Evolutionary conservation across 1,284 basidiomycete genomes (phyloP), one percentile per base, ranked within the genome.

Genomic region (Flammula alnicola): DNA sequence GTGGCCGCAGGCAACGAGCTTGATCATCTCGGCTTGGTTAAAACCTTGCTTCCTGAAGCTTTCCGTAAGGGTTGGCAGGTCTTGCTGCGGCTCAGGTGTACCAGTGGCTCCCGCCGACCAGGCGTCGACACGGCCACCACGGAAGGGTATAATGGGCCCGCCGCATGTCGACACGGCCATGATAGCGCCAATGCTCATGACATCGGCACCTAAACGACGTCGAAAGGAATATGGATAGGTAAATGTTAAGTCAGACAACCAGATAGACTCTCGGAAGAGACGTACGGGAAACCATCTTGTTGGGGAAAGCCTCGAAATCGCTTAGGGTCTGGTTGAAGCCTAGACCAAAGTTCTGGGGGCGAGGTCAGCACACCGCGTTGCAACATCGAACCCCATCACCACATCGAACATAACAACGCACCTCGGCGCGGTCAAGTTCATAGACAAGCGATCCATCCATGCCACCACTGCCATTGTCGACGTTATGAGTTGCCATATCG

Each of bases 1-100:
- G 52, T 74, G 71, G 1, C 71, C 72, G 55, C 71, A 73, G 0
- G 71, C 71, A 19, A 71, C 66, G 16, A 73, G 57, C 6, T 49
- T 55, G 43, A 73, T 73, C 72, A 73, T 73, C 41, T 74, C 71
- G 5, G 59, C 51, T 2, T 56, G 48, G 10, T 51, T 66, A 48
- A 72, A 73, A 0, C 71, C 71, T 55, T 69, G 65, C 4, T 57
- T 57, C n/a, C 61, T 51, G 54, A 72, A 72, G 11, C 52, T 63
- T 14, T 60, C 58, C 0, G 49, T 61, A 49, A 68, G 64, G 3
- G 57, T 59, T 12, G 56, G 53, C 2, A 70, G 44, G 33, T 60
- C 60, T 43, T 72, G 62, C 3, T 61, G 52, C 1, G 69, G 64
- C 33, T 67, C 56, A 2, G 70, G 71, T 3, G 68, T 66, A 10